Conservation (phyloP, 2,329 filamentous ascomycete genomes). For the Colletotrichum liriopes region DNA sequence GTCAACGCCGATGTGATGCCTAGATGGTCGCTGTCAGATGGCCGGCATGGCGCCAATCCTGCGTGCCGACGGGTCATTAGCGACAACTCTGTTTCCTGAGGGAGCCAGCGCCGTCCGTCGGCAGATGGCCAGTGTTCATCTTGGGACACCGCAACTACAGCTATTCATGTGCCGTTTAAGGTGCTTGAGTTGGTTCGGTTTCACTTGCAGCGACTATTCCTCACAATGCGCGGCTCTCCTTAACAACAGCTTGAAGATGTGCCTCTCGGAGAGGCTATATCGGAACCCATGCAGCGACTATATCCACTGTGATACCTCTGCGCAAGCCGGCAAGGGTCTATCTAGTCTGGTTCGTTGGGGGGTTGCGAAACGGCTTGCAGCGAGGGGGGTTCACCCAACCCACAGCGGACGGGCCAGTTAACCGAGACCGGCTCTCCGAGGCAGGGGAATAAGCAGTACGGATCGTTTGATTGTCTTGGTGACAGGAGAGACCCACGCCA, state of each 20-base stretch:
- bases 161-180: not conserved
- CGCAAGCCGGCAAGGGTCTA: not conserved
- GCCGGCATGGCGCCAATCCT: not conserved
- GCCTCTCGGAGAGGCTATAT: not conserved
- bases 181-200: not conserved
- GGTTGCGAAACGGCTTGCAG: conserved; percentile 34
- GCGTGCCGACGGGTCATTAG: not conserved
- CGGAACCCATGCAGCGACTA: not conserved
- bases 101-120: not conserved
- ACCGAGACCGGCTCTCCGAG: not conserved
- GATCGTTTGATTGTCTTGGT: not conserved
- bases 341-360: not conserved
- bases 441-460: not conserved
- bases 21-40: not conserved
- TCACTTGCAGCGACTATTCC: not conserved
- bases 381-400: conserved; percentile 16
- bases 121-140: not conserved
- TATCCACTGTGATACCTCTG: not conserved
- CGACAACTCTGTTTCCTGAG: not conserved
- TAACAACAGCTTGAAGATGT: not conserved
- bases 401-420: not conserved
- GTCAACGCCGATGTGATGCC: not conserved
- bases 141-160: not conserved
- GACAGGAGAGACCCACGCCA: not conserved
- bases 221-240: not conserved